Conservation (phyloP, 441 rosid genomes). For the Gossypium schwendimanii region DNA sequence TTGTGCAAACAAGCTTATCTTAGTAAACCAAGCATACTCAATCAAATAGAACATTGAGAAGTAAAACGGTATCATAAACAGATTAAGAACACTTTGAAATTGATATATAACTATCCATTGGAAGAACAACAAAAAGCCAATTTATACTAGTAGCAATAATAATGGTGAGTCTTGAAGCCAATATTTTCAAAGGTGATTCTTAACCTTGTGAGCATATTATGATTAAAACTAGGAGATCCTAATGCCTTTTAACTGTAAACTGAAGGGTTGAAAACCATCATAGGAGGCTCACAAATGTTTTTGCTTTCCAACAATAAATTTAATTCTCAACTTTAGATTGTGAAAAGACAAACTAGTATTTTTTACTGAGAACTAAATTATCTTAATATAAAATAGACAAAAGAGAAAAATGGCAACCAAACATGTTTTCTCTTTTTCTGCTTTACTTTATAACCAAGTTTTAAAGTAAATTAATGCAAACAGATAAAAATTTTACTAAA, state of each 20-base stretch:
- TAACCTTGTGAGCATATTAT: neutral
- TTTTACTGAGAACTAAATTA: neutral
- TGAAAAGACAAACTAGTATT: neutral
- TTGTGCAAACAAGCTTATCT: neutral
- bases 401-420: neutral
- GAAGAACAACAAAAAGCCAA: neutral
- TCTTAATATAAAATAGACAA: neutral
- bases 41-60: neutral
- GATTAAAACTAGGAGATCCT: neutral
- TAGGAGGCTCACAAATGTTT: neutral
- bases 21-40: neutral
- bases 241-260: neutral
- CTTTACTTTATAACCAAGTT: neutral
- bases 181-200: neutral
- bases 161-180: neutral
- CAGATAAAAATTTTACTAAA: neutral
- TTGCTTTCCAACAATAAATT: neutral
- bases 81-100: neutral
- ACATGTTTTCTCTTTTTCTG: neutral
- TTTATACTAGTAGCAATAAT: neutral
- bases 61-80: neutral
- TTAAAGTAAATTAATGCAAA: neutral
- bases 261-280: neutral
- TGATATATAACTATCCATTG: neutral
- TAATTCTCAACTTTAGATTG: neutral